phyloP scores from a whole-genome alignment of 305 asterid species.

The Lippia alba region DNA sequence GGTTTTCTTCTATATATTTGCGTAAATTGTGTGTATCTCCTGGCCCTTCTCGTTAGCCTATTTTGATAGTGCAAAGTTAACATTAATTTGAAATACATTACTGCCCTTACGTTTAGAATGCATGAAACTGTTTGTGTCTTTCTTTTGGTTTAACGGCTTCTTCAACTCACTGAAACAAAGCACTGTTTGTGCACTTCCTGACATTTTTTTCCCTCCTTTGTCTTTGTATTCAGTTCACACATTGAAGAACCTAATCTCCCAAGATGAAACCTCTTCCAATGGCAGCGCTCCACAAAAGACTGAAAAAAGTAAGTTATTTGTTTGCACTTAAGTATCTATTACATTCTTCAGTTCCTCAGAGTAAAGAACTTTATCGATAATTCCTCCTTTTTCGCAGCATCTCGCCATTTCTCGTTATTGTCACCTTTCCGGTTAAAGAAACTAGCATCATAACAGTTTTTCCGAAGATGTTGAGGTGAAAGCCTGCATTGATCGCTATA shows the following conservation, averaged over 20 bases:
- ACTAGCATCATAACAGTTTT: slow-evolving; percentile 47
- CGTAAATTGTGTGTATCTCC: background rate
- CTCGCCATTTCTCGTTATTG: slow-evolving; percentile 83
- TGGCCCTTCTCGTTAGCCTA: background rate
- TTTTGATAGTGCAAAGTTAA: background rate
- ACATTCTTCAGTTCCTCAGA: slow-evolving; percentile 15
- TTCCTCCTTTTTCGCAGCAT: slow-evolving; percentile 50
- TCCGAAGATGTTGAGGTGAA: slow-evolving; percentile 24
- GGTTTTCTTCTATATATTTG: background rate
- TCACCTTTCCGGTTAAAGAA: slow-evolving; percentile 85
- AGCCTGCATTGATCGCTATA: background rate
- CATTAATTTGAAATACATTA: slow-evolving; percentile 2
- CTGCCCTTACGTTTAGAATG: background rate
- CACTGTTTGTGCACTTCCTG: slow-evolving; percentile 20
- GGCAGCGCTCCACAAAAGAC: slow-evolving; percentile 61
- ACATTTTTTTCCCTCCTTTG: slow-evolving; percentile 14
- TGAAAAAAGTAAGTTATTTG: slow-evolving; percentile 48
- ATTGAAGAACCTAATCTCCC: slow-evolving; percentile 74
- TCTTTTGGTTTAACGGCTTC: too few relatives aligned
- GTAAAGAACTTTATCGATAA: slow-evolving; percentile 1
- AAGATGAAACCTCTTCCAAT: slow-evolving; percentile 61
- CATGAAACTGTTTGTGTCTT: too few relatives aligned
- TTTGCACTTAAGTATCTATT: slow-evolving; percentile 21
- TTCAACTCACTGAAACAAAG: too few relatives aligned
- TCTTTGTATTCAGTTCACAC: slow-evolving; percentile 62